Conservation (phyloP, 2,329 filamentous ascomycete genomes). For the Colletotrichum tamarilloi region DNA sequence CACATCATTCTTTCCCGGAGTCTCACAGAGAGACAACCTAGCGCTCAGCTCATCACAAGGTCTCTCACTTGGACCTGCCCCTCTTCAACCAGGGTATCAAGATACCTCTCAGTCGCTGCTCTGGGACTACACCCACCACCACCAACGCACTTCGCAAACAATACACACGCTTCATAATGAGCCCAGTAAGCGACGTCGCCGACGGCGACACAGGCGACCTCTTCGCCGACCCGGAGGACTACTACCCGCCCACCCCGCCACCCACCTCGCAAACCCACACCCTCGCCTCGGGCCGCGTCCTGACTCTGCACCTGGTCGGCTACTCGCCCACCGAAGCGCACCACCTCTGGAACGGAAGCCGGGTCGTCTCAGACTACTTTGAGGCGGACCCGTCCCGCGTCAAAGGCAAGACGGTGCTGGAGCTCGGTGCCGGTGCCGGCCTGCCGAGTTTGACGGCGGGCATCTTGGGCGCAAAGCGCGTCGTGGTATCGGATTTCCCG, state of each 20-base stretch:
- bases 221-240: constrained; percentile 85
- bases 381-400: constrained; percentile 76
- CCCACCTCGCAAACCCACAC: constrained; percentile 79
- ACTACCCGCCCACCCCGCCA: constrained; percentile 80
- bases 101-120: not conserved
- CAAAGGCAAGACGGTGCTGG: constrained; percentile 77
- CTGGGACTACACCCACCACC: not conserved
- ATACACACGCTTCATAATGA: not conserved
- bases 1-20: no score
- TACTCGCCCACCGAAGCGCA: constrained; percentile 92
- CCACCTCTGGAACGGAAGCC: constrained; percentile 90
- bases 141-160: not conserved
- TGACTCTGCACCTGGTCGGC: constrained; percentile 84
- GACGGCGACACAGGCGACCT: constrained; percentile 60
- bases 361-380: constrained; percentile 81
- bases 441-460: constrained; percentile 84
- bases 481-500: constrained; percentile 90
- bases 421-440: constrained; percentile 89
- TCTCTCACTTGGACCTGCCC: not conserved
- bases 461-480: constrained; percentile 74
- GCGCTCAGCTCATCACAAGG: not conserved
- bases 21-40: not conserved
- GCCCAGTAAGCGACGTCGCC: constrained; percentile 29
- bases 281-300: constrained; percentile 71
- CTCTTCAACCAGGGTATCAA: not conserved